Evolutionary conservation across 169 alveolate genomes (phyloP), one percentile per base, ranked within the genome.

Genomic region (Cryptosporidium canis): DNA sequence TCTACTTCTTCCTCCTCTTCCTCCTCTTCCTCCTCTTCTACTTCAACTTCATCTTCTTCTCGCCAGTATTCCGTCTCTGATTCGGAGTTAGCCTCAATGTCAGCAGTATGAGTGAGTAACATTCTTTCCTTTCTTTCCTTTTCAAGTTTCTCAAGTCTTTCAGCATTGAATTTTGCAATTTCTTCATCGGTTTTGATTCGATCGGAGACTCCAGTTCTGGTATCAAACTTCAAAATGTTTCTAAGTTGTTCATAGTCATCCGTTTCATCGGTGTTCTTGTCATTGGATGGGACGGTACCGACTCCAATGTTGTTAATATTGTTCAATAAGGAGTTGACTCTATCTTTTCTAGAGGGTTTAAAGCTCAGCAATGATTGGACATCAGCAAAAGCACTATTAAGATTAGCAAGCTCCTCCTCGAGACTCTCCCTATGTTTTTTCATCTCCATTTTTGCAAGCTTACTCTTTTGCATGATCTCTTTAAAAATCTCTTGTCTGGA

Each of bases 181-280:
- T 77, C 87, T 31, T 77, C 87, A 39, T 56, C 53, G 11, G 87
- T 77, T 61, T 77, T 77, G 11, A 77, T 77, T 33, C 87, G 29
- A 43, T 77, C 87, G 1, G 77, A 58, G 11, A 77, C 87, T 2
- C 87, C 87, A 9, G 87, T 43, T 55, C 87, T 77, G 14, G 64
- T 58, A 37, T 77, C 87, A 77, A 77, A 77, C 11, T 58, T 61
- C 9, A 77, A 39, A 35, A 55, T 47, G 11, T 63, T 77, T 39
- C 87, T 65, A 9, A 77, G 33, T 77, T 35, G 43, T 11, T 77
- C 87, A 45, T 77, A 77, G 16, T 77, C 87, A 43, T 77, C 87
- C 21, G 24, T 18, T 55, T 77, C 77, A 3, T 51, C 35, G 1
- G 11, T 29, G 27, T 6, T n/a, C n/a, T 41, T 67, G 11, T 33